Evolutionary conservation across 345 rosid species (phyloP).

Genomic region (Sapria himalayana): DNA sequence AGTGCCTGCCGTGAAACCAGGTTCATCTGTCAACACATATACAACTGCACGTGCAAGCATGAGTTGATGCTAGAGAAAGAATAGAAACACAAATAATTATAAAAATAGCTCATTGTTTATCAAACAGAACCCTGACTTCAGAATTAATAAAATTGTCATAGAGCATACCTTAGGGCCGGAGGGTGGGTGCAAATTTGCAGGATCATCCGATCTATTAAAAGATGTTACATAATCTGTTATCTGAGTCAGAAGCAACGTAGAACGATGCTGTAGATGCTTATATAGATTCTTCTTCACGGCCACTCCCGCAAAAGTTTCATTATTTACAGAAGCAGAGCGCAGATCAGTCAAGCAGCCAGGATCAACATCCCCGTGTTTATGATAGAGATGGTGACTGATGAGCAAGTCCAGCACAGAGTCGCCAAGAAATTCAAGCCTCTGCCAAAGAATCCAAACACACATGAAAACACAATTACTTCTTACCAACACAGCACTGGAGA

Average conservation of each 20-base stretch:
- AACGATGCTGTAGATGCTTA: slow-evolving; percentile 40
- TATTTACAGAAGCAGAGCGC: slow-evolving; percentile 71
- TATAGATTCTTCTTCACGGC: slow-evolving; percentile 33
- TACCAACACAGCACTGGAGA: slow-evolving; percentile 1
- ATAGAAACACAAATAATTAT: too few species aligned
- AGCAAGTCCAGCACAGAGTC: slow-evolving; percentile 73
- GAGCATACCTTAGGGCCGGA: slow-evolving; percentile 57
- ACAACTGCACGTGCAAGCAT: too few species aligned
- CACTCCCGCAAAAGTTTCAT: slow-evolving; percentile 68
- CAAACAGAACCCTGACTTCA: too few species aligned
- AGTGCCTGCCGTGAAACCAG: slow-evolving; percentile 33
- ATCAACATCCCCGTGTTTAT: slow-evolving; percentile 31
- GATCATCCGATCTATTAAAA: slow-evolving; percentile 17
- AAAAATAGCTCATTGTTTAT: too few species aligned
- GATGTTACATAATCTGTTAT: slow-evolving; percentile 34
- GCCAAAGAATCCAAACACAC: slow-evolving; percentile 8
- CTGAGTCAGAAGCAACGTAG: slow-evolving; percentile 26
- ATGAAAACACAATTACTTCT: not conserved
- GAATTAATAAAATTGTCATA: too few species aligned
- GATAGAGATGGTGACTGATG: slow-evolving; percentile 59
- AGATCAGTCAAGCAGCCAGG: slow-evolving; percentile 87
- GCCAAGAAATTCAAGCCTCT: slow-evolving; percentile 95
- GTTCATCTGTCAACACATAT: too few species aligned
- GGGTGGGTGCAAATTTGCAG: slow-evolving; percentile 14
- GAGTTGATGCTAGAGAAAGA: too few species aligned